Evolutionary conservation across 306 rosid species (phyloP), one percentile per base, ranked within the genome.

Genomic region (Alnus rubra): DNA sequence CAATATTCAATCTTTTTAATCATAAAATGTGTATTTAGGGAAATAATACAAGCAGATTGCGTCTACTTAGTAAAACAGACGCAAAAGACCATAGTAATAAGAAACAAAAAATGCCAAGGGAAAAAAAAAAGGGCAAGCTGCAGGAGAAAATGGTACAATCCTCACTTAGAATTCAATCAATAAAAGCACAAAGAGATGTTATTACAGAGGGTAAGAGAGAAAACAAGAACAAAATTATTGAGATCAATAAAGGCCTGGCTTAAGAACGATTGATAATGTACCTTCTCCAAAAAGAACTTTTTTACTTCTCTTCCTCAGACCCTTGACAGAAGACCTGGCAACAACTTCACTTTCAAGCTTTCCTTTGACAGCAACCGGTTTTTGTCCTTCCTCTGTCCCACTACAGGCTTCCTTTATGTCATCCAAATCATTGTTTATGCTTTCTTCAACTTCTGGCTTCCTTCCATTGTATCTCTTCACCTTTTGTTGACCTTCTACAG

Each of bases 341-440:
- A 63, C 73, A 85, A 87, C 84, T 81, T 79, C 89, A 85, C 75
- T 73, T 81, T 86, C 87, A 71, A 82, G 69, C 50, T 82, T 84
- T 67, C 89, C 85, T 81, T 90, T 88, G 81, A 79, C 65, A 82
- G 88, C 80, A 84, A 76, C 80, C 11, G 68, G 56, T 42, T 74
- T 88, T 51, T 89, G 89, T 77, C 89, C 91, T 75, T 87, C 92
- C 81, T 90, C 96, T 48, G 96, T 90, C 83, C 94, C 96, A 87
- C 92, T 90, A 73, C 87, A 89, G 49, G 89, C 92, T 88, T 91
- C 97, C 87, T 91, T 89, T 49, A 82, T 53, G 75, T 85, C 93
- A 82, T 87, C 94, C 86, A 88, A 80, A 84, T 87, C 85, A 80
- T 81, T 82, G 60, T 84, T 83, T 76, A 79, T 77, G 69, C 77